Conservation (phyloP, 2,329 filamentous ascomycete genomes). For the Cladosporium sp. region DNA sequence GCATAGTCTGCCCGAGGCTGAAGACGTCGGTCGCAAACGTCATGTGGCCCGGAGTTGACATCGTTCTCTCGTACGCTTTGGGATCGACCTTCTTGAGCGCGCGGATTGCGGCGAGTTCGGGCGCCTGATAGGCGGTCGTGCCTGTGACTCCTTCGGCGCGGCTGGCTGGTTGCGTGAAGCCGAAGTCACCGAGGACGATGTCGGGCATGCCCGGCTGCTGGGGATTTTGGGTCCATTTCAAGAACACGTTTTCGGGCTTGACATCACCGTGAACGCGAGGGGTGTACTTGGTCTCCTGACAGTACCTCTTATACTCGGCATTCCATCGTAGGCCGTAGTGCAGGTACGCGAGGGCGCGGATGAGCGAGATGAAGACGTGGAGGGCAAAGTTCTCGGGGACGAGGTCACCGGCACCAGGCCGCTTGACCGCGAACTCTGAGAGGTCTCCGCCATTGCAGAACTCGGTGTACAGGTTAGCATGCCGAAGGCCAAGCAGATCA, state of each 20-base stretch:
- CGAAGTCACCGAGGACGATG: conserved; percentile 23
- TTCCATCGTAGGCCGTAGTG: conserved; percentile 19
- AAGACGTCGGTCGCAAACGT: conserved; percentile 22
- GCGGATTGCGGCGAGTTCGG: conserved; percentile 7
- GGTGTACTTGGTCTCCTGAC: conserved; percentile 4
- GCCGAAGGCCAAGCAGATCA: neutral
- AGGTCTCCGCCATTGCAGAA: conserved; percentile 23
- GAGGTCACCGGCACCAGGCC: neutral
- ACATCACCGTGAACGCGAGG: conserved; percentile 22
- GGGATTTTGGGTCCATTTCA: conserved; percentile 12
- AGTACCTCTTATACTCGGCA: neutral
- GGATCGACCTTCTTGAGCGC: neutral
- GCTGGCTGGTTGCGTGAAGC: conserved; percentile 7
- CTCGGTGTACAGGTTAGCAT: conserved; percentile 10
- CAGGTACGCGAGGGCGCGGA: conserved; percentile 21
- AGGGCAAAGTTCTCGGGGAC: conserved; percentile 18
- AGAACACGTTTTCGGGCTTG: conserved; percentile 21
- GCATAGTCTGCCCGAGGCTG: conserved; percentile 20
- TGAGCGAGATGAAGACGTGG: conserved; percentile 22
- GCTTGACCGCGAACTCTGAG: conserved; percentile 12
- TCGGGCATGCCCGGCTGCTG: conserved; percentile 13
- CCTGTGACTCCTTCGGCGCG: conserved; percentile 11
- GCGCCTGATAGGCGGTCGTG: conserved; percentile 14
- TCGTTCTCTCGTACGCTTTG: neutral
- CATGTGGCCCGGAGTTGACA: conserved; percentile 5